Base-by-base conservation (phyloP, 2,329 filamentous ascomycete genomes). In the Cyanodermella asteris region DNA sequence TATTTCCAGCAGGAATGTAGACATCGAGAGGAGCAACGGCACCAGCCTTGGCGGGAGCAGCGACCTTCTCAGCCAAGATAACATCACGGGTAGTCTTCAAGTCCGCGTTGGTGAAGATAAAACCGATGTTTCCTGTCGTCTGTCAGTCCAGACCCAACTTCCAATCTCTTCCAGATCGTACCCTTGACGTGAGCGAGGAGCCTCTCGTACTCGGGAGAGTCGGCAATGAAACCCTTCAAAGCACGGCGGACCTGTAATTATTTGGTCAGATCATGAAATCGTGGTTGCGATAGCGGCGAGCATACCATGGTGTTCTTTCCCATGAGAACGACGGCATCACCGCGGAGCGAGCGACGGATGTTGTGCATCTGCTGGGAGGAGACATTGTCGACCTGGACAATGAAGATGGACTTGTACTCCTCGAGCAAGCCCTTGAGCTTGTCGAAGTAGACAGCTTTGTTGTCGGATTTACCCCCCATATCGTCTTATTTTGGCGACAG, bases 341-440 rank as follows among this genome's bases (percentile, higher is more conserved):
- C 74, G 55, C 87, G 82, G 55, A 97, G 76, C 47, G 78, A 60
- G 49, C 73, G 61, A 56, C 87, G 77, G 58, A 97, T 94, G 72
- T 97, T 87, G 78, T 97, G 87, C 90, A 97, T 97, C 73, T 97
- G 90, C 72, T 97, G 87, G 44, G 87, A 97, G 58, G 74, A 80
- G 72, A 97, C 87, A 97, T 94, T 97, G 80, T 94, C 78, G 52
- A 84, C 74, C 51, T 53, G 71, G 56, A 91, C 82, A 57, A 97
- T 82, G 78, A 97, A 94, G 64, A 94, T 76, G 50, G 76, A 84
- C 56, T 70, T 71, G 75, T 90, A 94, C 56, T 81, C 73, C 65
- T 94, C 78, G 56, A 97, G 74, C 56, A 94, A 72, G 59, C 56
- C 57, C 74, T 93, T 91, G 56, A 97, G 81, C 81, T 94, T 94